Conservation (phyloP, 176 grass and related monocot species). For the Oryza glumipatula region DNA sequence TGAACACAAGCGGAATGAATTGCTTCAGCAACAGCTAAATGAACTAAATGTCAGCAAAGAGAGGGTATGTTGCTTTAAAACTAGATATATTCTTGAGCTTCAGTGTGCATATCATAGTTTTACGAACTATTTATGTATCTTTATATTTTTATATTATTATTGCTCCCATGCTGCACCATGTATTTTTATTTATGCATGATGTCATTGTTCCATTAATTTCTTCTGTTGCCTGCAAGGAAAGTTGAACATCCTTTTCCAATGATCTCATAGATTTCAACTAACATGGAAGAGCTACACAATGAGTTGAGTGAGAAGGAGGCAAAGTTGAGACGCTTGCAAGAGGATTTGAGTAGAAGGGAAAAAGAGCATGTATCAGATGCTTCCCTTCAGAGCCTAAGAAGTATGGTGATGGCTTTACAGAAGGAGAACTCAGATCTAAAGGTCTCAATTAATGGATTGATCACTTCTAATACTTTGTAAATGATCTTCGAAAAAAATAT, state of each 20-base stretch:
- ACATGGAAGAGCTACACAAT: slow-evolving; percentile 60
- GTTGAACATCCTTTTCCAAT: slow-evolving; percentile 1
- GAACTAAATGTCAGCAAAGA: slow-evolving; percentile 73
- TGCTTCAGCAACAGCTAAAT: slow-evolving; percentile 70
- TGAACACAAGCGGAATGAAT: slow-evolving; percentile 64
- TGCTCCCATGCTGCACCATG: background rate
- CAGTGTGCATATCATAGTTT: background rate
- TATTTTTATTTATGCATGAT: slow-evolving; percentile 9
- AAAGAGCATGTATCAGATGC: slow-evolving; percentile 48
- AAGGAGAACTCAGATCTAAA: slow-evolving; percentile 81
- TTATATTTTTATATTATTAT: slow-evolving; percentile 12
- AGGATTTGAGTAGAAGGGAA: slow-evolving; percentile 57
- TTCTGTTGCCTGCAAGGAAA: slow-evolving; percentile 6
- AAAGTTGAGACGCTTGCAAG: slow-evolving; percentile 59
- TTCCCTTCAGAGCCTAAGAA: slow-evolving; percentile 62
- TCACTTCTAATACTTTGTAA: slow-evolving; percentile 5
- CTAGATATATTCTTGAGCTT: slow-evolving; percentile 13
- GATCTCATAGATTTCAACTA: slow-evolving; percentile 58
- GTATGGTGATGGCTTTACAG: slow-evolving; percentile 59
- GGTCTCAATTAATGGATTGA: slow-evolving; percentile 57
- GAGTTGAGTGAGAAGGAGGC: slow-evolving; percentile 71
- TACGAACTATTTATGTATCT: background rate
- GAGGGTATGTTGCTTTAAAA: slow-evolving; percentile 50
- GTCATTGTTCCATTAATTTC: background rate
- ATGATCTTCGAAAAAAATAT: background rate